Evolutionary conservation across 2,329 filamentous ascomycete genomes (phyloP), one percentile per base, ranked within the genome.

Genomic region (Penicillium corylophilum): DNA sequence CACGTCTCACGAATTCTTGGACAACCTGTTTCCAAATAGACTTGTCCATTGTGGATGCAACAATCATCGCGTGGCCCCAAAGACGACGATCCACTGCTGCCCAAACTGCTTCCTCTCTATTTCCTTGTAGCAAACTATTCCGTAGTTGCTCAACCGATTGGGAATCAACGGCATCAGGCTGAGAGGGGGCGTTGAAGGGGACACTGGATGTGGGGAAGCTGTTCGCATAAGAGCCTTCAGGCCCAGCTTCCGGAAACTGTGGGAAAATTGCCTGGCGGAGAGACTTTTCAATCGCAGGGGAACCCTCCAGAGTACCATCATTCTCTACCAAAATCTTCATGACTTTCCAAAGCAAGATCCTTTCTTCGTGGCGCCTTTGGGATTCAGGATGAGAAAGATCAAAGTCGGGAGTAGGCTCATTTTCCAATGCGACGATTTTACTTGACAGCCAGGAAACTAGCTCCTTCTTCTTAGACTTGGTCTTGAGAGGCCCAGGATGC

Each of bases 391-490:
- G 28, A 73, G 74, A 60, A 74, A 81, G 43, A 75, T 83, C 46
- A 75, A 68, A 48, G 73, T 79, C 62, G 9, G 78, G 71, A 4
- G 45, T 72, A 58, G 29, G 73, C 67, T 45, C 68, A 39, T 78
- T 82, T 66, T 95, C 89, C 31, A 96, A 74, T 1, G 76, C 76
- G 33, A 89, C 86, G 50, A 97, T 93, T 46, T 87, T 90, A 53
- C 81, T 77, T 4, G 80, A 82, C 40, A 99, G 78, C 94, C 95
- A 99, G 2, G 83, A 73, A 39, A 92, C 63, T 0, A 90, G 82
- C 48, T 99, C 93, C 76, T 97, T 99, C 79, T 99, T 99, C 79
- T 96, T 97, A 1, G 86, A 85, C 68, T 96, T 97, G 36, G 85
- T 82, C 70, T 88, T 91, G 24, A 99, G 76, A 3, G 95, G 94